phyloP scores from a whole-genome alignment of 495 filamentous ascomycete genomes.

The Aspergillus funiculosus region DNA sequence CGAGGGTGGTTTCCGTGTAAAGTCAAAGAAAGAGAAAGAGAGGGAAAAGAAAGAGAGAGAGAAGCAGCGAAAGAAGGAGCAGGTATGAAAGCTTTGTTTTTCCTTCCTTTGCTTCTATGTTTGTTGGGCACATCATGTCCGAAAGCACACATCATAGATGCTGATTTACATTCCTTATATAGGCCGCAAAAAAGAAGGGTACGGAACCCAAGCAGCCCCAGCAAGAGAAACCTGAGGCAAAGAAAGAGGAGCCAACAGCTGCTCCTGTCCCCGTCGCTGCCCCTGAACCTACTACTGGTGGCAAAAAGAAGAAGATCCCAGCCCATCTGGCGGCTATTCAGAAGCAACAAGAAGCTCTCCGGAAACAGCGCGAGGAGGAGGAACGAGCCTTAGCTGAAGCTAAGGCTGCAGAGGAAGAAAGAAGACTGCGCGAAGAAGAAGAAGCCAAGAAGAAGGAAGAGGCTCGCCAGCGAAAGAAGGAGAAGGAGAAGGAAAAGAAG shows the following conservation, averaged over 20 bases:
- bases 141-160: too few species aligned
- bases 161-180: constrained; percentile 9
- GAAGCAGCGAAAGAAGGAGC: constrained; percentile 89
- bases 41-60: constrained; percentile 90
- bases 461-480: constrained; percentile 73
- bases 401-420: constrained; percentile 64
- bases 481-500: constrained; percentile 91
- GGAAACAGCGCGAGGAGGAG: constrained; percentile 68
- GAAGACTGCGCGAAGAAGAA: constrained; percentile 62
- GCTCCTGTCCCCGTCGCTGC: constrained; percentile 36
- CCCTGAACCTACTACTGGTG: constrained; percentile 49
- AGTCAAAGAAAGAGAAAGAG: constrained; percentile 96
- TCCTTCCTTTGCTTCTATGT: not conserved
- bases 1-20: constrained; percentile 59
- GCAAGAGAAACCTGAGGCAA: constrained; percentile 30
- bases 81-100: constrained; percentile 54
- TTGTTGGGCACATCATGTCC: not conserved
- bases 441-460: constrained; percentile 71
- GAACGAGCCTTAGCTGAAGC: constrained; percentile 66
- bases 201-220: constrained; percentile 27
- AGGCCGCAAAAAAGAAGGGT: constrained; percentile 60
- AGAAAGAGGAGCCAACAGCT: constrained; percentile 38
- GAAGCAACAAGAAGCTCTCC: constrained; percentile 83
- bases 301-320: constrained; percentile 91
- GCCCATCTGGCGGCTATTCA: constrained; percentile 75